Conservation (phyloP, 768 basidiomycete species). For the Collybiopsis luxurians region DNA sequence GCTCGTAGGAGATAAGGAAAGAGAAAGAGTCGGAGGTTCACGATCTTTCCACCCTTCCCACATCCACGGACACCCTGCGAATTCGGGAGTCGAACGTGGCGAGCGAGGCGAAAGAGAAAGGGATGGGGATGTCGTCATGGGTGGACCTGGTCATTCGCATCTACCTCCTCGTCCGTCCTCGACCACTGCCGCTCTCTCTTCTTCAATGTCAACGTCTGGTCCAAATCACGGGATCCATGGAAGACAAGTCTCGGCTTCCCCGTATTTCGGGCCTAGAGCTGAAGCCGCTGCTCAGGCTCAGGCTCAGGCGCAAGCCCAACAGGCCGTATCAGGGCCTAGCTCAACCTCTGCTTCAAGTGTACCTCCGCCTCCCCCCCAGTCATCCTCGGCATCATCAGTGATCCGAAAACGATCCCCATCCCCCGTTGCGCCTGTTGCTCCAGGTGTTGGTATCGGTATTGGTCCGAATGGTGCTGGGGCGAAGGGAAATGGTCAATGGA, state of each 20-base stretch:
- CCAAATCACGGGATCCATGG: not conserved
- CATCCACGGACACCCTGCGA: not conserved
- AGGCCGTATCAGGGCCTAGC: not conserved
- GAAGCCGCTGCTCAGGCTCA: not conserved
- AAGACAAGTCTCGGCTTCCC: not conserved
- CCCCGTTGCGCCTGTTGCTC: not conserved
- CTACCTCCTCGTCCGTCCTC: not conserved
- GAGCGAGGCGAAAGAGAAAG: not conserved
- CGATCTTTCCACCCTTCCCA: too few species aligned
- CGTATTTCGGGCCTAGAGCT: not conserved
- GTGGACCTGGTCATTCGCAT: not conserved
- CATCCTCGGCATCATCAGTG: not conserved
- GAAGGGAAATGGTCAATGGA: constrained; percentile 13
- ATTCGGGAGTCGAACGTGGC: not conserved
- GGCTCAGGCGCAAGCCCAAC: not conserved
- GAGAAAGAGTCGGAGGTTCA: not conserved
- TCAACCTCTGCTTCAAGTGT: not conserved
- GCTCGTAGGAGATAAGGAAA: not conserved
- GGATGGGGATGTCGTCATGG: not conserved
- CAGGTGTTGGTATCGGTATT: constrained; percentile 2
- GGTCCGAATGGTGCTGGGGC: constrained; percentile 2
- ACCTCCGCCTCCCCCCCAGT: not conserved
- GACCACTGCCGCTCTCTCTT: not conserved
- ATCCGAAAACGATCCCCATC: not conserved
- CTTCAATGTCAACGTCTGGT: not conserved